Conservation (phyloP, 352 stramenopile species). For the Pythium sp. region DNA sequence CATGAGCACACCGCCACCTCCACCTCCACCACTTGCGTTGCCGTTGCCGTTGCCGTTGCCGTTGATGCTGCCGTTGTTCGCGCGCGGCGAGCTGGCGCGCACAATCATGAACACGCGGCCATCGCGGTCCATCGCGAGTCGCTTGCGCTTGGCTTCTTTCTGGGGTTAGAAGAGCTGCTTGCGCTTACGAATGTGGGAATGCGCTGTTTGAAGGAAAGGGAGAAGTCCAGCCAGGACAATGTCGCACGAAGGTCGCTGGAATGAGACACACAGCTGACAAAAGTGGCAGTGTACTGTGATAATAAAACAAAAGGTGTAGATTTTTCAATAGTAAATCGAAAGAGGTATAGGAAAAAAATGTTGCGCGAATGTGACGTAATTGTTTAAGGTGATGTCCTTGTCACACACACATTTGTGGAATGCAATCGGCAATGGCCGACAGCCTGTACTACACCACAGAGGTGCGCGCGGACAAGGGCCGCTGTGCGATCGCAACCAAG, state of each 20-base stretch:
- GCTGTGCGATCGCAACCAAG: constrained; percentile 35
- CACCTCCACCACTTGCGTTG: too few relatives aligned
- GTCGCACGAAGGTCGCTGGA: neutral
- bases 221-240: neutral
- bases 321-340: too few relatives aligned
- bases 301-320: too few relatives aligned
- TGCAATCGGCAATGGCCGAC: neutral
- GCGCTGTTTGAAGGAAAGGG: neutral
- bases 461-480: constrained; percentile 38
- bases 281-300: too few relatives aligned
- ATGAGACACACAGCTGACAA: neutral
- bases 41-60: neutral
- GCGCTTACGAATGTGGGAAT: neutral
- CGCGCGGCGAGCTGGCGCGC: constrained; percentile 57
- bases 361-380: neutral
- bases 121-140: constrained; percentile 30
- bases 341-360: too few relatives aligned
- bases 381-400: neutral
- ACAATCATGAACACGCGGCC: constrained; percentile 82
- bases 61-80: constrained; percentile 7
- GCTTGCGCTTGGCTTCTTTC: neutral
- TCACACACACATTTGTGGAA: neutral
- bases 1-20: neutral
- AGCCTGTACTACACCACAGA: constrained; percentile 15
- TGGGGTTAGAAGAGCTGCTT: neutral